These are phyloP conservation scores for Russula earlei DNA, from an alignment of 768 basidiomycete species.

Conservation along the genomic window DNA sequence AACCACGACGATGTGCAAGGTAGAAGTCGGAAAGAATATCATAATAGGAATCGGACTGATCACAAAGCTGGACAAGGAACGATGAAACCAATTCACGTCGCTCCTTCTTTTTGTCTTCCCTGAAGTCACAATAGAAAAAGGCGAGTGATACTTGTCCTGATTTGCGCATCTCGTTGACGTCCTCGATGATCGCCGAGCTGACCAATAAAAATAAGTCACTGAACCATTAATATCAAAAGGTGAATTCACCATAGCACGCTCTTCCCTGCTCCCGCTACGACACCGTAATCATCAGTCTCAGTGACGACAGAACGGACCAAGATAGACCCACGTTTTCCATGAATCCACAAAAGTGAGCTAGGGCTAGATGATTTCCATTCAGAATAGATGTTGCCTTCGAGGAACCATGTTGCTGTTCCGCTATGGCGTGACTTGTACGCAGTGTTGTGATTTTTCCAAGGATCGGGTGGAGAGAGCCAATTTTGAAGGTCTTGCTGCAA, in stretches of 20 bases:
- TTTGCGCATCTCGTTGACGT: neutral
- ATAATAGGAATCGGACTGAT: neutral
- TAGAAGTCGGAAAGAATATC: neutral
- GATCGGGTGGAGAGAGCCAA: neutral
- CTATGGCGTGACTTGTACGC: neutral
- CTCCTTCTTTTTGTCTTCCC: neutral
- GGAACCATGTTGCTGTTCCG: neutral
- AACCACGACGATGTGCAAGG: constrained; percentile 30
- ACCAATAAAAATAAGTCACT: neutral
- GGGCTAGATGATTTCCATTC: neutral
- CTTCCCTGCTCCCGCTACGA: neutral
- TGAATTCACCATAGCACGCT: neutral
- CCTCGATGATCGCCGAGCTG: neutral
- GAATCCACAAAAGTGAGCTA: neutral
- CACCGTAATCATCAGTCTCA: neutral
- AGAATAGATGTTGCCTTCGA: neutral
- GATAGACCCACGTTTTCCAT: neutral
- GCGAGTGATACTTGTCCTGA: neutral
- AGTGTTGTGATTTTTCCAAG: neutral
- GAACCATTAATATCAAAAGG: neutral
- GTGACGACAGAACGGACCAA: neutral
- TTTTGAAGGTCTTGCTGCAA: neutral
- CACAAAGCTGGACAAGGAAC: neutral
- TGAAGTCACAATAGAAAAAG: neutral
- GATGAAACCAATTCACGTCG: neutral